Evolutionary conservation across 129 eudicot species (phyloP), one percentile per base, ranked within the genome.

Genomic region (Heracleum sosnowskyi): DNA sequence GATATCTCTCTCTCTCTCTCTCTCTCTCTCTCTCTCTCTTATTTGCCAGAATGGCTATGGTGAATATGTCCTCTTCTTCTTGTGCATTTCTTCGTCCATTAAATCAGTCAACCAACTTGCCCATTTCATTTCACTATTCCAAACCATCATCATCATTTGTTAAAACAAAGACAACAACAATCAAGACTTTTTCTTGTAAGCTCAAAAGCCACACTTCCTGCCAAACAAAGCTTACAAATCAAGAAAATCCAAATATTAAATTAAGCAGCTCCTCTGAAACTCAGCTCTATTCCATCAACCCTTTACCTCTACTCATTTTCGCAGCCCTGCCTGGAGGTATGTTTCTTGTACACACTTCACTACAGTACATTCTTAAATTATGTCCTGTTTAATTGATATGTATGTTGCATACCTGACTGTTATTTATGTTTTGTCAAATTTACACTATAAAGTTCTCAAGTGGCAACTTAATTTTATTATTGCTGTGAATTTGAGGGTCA

Each of bases 261-360:
- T 22, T 37, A 42, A 40, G 9, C 44, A 83, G 45, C 41, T 55
- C 76, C 46, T 77, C 40, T 49, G 88, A 89, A 78, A 91, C 82
- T 42, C 42, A 80, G 31, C 66, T 95, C 49, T 88, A 95, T 80
- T 95, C 98, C 6, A 39, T 90, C 69, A 85, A 87, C 28, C 98
- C 98, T 79, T 80, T 90, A 16, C 87, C 93, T 73, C 74, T 94
- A 69, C 82, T 95, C 44, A 37, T 88, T 41, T 76, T 95, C 40
- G 97, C 89, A 79, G 92, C 97, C 47, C 96, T 95, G 79, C 98
- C 98, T 69, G 98, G 98, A 91, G 98, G 98, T 95, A 89, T 8
- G 24, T 8, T 60, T 60, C 16, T 64, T 34, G 11, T 28, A 36
- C 73, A 12, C 5, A 11, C 68, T 60, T n/a, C 3, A 8, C 31